A percentile compares a stretch with the other conserved stretches of the same genome.
Evolutionary conservation across 164 flowering plant genomes (phyloP).

Genomic region (Paratinospora sagittata): DNA sequence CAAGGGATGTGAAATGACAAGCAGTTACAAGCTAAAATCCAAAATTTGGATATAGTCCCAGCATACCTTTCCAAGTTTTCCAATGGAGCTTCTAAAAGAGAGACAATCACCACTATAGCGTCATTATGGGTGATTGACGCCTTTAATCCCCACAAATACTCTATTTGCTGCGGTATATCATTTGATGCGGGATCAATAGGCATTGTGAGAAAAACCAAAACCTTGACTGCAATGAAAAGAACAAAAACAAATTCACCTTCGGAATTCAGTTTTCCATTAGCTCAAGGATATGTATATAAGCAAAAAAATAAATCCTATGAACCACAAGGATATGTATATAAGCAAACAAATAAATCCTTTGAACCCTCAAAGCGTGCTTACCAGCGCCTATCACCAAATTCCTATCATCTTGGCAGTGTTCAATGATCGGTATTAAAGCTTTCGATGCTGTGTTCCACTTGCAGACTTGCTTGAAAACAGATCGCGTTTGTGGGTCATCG

Average conservation of each 20-base stretch:
- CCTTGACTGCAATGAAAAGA: slow-evolving; percentile 57
- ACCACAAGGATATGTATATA: background rate
- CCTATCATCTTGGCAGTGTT: slow-evolving; percentile 56
- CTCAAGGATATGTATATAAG: background rate
- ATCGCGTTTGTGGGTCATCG: slow-evolving; percentile 74
- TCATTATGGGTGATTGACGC: slow-evolving; percentile 49
- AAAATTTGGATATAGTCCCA: background rate
- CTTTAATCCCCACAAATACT: slow-evolving; percentile 79
- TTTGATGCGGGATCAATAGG: slow-evolving; percentile 65
- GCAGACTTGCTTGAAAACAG: slow-evolving; percentile 88
- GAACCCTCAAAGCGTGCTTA: slow-evolving; percentile 6
- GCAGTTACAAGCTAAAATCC: background rate
- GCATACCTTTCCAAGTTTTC: slow-evolving; percentile 73
- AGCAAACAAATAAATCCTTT: background rate
- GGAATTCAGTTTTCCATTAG: background rate
- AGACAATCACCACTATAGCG: slow-evolving; percentile 59
- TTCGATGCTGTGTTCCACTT: slow-evolving; percentile 73
- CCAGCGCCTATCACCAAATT: slow-evolving; percentile 74
- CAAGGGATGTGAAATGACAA: background rate
- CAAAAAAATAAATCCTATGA: background rate
- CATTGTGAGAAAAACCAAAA: slow-evolving; percentile 91
- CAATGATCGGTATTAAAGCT: slow-evolving; percentile 81
- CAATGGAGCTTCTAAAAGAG: slow-evolving; percentile 71
- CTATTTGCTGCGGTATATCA: slow-evolving; percentile 74
- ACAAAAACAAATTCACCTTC: background rate